phyloP scores from a whole-genome alignment of 2,329 filamentous ascomycete species.

The Scedosporium dehoogii region DNA sequence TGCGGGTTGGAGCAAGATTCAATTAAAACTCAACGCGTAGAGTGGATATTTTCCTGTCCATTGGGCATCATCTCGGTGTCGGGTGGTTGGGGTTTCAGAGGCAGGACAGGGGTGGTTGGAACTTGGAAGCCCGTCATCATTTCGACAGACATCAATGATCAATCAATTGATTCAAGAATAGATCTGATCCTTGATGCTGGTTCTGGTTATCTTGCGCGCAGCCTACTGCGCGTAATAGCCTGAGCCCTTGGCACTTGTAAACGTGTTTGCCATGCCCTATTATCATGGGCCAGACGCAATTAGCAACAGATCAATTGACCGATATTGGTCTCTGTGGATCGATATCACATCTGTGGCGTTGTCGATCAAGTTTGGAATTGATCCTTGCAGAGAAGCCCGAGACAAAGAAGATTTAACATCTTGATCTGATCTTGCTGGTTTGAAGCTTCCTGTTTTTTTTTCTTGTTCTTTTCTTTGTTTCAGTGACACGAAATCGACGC shows the following conservation, averaged over 20 bases:
- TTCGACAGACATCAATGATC: neutral
- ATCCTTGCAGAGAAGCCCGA: neutral
- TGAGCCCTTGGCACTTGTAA: neutral
- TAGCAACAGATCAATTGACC: neutral
- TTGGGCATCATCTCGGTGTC: neutral
- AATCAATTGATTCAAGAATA: no score
- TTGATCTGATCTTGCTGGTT: neutral
- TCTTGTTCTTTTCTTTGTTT: neutral
- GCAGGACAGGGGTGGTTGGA: neutral
- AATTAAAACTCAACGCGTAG: neutral
- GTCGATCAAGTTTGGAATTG: neutral
- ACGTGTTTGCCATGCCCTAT: neutral
- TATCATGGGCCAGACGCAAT: neutral
- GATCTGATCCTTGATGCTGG: neutral
- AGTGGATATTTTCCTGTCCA: neutral
- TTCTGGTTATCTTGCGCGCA: neutral
- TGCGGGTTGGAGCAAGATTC: neutral
- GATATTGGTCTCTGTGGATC: neutral
- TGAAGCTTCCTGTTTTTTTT: neutral
- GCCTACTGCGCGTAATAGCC: neutral
- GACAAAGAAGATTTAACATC: neutral
- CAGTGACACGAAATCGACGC: neutral
- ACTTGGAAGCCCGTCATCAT: neutral
- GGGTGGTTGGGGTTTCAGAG: neutral
- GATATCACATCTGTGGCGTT: neutral